Evolutionary conservation across 176 grass and related monocot species (phyloP).

Genomic region (Carex kokanica): DNA sequence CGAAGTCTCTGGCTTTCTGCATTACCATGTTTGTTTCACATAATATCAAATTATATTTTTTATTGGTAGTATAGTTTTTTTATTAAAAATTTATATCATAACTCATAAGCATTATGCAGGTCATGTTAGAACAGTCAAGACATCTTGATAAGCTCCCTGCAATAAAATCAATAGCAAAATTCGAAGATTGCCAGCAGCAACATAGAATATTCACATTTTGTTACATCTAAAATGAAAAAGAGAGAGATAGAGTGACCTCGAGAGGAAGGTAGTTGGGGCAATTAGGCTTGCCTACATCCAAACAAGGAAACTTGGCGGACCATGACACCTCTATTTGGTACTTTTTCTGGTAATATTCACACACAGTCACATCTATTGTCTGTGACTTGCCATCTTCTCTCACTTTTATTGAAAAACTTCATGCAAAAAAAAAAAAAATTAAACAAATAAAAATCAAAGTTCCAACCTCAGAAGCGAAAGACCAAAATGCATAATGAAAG

Average conservation of each 20-base stretch:
- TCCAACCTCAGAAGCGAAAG: not conserved
- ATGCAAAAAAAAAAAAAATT: not conserved
- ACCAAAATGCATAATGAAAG: not conserved
- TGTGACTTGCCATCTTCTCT: slow-evolving; percentile 45
- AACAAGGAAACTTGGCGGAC: slow-evolving; percentile 66
- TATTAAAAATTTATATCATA: not conserved
- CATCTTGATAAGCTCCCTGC: not conserved
- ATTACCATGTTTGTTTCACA: not conserved
- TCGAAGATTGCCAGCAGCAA: not conserved
- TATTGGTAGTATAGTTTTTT: too few species aligned
- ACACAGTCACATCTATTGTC: slow-evolving; percentile 62
- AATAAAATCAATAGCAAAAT: not conserved
- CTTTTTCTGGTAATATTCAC: slow-evolving; percentile 60
- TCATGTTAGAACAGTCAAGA: not conserved
- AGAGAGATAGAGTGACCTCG: slow-evolving; percentile 44
- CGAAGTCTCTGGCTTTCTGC: not conserved
- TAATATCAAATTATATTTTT: not conserved
- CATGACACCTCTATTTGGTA: slow-evolving; percentile 38
- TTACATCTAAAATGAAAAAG: not conserved
- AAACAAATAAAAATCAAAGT: not conserved
- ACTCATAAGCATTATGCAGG: not conserved
- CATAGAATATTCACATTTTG: not conserved
- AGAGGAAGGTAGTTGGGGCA: slow-evolving; percentile 69
- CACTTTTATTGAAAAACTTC: slow-evolving; percentile 69
- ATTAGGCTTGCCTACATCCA: slow-evolving; percentile 75